Evolutionary conservation across 805 yeast genomes (phyloP).

Genomic region (Metschnikowia borealis): DNA sequence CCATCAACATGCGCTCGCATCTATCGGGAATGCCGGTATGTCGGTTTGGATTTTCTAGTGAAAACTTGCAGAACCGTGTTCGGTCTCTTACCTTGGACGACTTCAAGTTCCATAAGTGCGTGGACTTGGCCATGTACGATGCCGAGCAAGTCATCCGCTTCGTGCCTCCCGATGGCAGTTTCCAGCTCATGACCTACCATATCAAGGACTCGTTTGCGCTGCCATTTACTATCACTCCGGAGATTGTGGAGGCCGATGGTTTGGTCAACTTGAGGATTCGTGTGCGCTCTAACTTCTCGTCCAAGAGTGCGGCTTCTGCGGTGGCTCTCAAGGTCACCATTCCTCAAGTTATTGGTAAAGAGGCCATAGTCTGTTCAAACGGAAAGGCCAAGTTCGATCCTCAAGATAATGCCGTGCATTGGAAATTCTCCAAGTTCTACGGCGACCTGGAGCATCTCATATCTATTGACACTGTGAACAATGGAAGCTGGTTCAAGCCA

Average conservation of each 20-base stretch:
- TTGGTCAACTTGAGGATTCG: conserved; percentile 55
- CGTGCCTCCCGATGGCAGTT: conserved; percentile 84
- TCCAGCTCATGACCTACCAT: conserved; percentile 74
- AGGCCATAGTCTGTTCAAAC: conserved; percentile 36
- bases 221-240: conserved; percentile 68
- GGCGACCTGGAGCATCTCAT: conserved; percentile 66
- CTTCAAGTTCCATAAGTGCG: conserved; percentile 85
- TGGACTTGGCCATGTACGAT: conserved; percentile 66
- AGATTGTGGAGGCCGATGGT: conserved; percentile 42
- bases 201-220: conserved; percentile 48
- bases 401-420: conserved; percentile 57
- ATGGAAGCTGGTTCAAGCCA: conserved; percentile 59
- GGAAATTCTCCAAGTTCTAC: conserved; percentile 66
- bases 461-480: conserved; percentile 40
- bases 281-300: conserved; percentile 57
- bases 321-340: conserved; percentile 65
- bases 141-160: conserved; percentile 61
- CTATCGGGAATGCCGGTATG: conserved; percentile 82
- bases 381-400: conserved; percentile 71
- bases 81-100: conserved; percentile 59
- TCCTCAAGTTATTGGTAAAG: conserved; percentile 41
- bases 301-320: conserved; percentile 57
- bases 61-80: conserved; percentile 20
- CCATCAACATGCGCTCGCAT: conserved; percentile 64
- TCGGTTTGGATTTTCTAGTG: conserved; percentile 70